Evolutionary conservation across 768 basidiomycete species (phyloP), one percentile per base, ranked within the genome.

Genomic region (Pulveroboletus sp.): DNA sequence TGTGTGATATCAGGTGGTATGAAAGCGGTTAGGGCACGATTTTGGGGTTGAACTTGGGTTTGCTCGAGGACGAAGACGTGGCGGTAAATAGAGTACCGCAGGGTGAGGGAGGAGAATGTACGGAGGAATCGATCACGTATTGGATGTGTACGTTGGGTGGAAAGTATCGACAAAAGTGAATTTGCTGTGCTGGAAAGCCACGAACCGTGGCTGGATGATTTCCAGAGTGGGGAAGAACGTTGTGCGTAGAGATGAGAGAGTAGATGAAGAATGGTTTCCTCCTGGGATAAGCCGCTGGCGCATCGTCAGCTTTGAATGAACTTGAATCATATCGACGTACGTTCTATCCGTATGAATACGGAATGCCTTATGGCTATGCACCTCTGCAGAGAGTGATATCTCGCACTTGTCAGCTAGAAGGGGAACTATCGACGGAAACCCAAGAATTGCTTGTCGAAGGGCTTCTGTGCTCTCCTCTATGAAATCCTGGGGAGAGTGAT

Each of bases 351-450:
- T 83, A 50, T 83, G 73, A 21, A 94, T 82, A 54, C 79, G 76
- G 61, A 92, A 86, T 18, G 82, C 79, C 5, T 71, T 72, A 61
- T 87, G 81, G 0, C 73, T 65, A 12, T 86, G 72, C 10, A 90
- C 73, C 3, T 78, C 69, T 2, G 69, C 66, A 5, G 88, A 74
- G 2, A 95, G 68, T 5, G 73, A 62, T 3, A 86, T 78, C 15
- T 93, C 92, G 8, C 88, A 76, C 64, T 93, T 93, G 64, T 95
- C 91, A 3, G 90, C 89, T 1, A 97, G 70, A 6, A 94, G 73
- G 0, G 86, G 85, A 0, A 93, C 78, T 3, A 95, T 75, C 1
- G 86, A 81, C 0, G 95, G 95, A 67, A 90, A 97, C 0, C 77
- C 76, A 6, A 76, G 61, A 9, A 93, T 78, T 0, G 94, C 94